These are phyloP conservation scores for Umbellularia californica DNA, from an alignment of 164 flowering plant species.

Conservation along the genomic window DNA sequence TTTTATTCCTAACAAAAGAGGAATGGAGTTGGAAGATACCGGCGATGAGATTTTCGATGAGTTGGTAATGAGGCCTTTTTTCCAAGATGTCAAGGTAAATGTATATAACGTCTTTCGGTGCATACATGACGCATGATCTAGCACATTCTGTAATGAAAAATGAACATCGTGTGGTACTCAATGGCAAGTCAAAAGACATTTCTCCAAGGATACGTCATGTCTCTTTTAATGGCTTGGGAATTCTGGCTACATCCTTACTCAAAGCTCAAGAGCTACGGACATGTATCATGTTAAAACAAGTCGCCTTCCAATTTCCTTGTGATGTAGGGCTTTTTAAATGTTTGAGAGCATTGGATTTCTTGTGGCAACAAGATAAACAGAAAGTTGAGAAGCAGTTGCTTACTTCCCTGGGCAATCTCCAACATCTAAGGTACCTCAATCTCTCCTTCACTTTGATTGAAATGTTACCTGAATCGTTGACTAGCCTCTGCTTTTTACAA, in stretches of 20 bases:
- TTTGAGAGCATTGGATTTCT: conserved; percentile 8
- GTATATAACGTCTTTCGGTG: not conserved
- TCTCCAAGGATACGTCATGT: conserved; percentile 2
- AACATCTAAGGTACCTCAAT: conserved; percentile 13
- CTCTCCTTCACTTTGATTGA: conserved; percentile 1
- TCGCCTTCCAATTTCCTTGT: not conserved
- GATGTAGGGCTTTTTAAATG: not conserved
- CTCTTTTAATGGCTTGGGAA: not conserved
- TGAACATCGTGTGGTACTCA: not conserved
- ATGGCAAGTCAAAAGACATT: not conserved
- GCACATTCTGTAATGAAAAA: not conserved
- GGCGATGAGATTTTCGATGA: not conserved
- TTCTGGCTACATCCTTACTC: not conserved
- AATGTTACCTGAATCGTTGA: conserved; percentile 10
- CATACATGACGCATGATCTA: not conserved
- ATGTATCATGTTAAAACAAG: not conserved
- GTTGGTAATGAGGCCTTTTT: not conserved
- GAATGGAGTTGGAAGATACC: not conserved
- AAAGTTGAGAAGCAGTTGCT: not conserved
- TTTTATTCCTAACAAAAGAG: too few species aligned
- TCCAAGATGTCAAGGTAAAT: not conserved
- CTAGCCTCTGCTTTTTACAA: not conserved
- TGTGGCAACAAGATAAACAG: not conserved
- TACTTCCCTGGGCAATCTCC: conserved; percentile 6
- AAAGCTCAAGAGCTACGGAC: not conserved